phyloP scores from a whole-genome alignment of 1,139 yeast species.

The Blastobotrys ciferrii region DNA sequence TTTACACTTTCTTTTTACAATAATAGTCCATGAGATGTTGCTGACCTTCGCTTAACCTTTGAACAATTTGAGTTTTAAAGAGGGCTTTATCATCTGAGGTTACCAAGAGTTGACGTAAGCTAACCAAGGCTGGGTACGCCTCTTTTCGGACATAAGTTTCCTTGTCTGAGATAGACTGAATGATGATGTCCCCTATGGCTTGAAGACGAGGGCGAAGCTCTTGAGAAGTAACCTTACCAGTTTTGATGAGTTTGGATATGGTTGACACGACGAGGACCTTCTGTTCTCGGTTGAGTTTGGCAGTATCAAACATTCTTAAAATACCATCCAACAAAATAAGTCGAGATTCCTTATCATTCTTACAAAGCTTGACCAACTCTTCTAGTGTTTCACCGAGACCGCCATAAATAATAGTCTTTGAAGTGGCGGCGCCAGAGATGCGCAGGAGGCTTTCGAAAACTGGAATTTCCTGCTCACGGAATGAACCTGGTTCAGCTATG shows the following conservation, averaged over 20 bases:
- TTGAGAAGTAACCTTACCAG: constrained; percentile 8
- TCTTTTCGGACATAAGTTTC: constrained; percentile 33
- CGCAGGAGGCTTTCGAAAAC: constrained; percentile 22
- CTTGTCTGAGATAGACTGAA: constrained; percentile 23
- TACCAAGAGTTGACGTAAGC: constrained; percentile 17
- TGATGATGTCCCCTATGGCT: constrained; percentile 18
- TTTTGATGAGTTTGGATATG: constrained; percentile 18
- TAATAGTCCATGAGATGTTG: constrained; percentile 31
- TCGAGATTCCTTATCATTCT: neutral
- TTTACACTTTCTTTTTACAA: constrained; percentile 15
- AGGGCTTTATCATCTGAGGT: constrained; percentile 14
- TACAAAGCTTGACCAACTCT: constrained; percentile 17
- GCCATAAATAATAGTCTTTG: constrained; percentile 23
- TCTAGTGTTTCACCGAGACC: constrained; percentile 27
- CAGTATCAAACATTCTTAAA: neutral
- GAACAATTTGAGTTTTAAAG: constrained; percentile 20
- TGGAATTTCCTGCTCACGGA: constrained; percentile 19
- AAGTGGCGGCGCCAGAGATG: constrained; percentile 19
- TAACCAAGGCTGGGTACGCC: constrained; percentile 31
- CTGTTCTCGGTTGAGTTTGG: constrained; percentile 13
- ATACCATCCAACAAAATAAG: constrained; percentile 9
- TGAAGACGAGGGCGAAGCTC: constrained; percentile 16
- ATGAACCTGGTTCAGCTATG: constrained; percentile 17
- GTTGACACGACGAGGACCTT: constrained; percentile 19
- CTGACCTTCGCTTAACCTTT: constrained; percentile 32